Conservation (phyloP, 768 basidiomycete species). For the Suillus clintonianus region DNA sequence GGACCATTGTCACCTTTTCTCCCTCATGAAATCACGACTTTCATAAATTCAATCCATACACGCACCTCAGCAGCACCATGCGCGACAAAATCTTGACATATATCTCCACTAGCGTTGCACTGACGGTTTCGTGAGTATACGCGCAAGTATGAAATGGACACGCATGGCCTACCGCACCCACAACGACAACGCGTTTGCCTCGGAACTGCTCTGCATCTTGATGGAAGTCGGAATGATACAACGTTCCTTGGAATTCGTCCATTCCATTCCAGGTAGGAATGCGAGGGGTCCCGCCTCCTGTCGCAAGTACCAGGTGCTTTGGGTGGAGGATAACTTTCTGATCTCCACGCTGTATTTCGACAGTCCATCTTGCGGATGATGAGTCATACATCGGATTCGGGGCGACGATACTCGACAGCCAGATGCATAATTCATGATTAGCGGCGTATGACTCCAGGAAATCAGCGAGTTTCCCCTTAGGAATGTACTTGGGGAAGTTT, state of each 20-base stretch:
- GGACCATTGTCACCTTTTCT: background rate
- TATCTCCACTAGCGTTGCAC: background rate
- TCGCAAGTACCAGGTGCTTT: background rate
- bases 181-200: conserved; percentile 62
- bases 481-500: background rate
- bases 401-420: conserved; percentile 46
- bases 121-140: background rate
- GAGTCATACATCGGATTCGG: conserved; percentile 17
- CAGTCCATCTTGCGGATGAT: background rate
- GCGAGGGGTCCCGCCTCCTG: background rate
- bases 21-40: background rate
- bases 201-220: conserved; percentile 43
- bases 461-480: conserved; percentile 44
- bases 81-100: background rate
- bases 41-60: background rate
- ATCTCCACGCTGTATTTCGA: background rate
- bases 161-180: conserved; percentile 34
- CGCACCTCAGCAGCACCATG: background rate
- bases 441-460: conserved; percentile 61
- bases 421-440: conserved; percentile 55
- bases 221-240: conserved; percentile 51
- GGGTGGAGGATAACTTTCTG: background rate
- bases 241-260: conserved; percentile 50
- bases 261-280: conserved; percentile 19
- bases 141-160: background rate